These are phyloP conservation scores for Russula sp. DNA, from an alignment of 768 basidiomycete genomes.

Conservation along the genomic window DNA sequence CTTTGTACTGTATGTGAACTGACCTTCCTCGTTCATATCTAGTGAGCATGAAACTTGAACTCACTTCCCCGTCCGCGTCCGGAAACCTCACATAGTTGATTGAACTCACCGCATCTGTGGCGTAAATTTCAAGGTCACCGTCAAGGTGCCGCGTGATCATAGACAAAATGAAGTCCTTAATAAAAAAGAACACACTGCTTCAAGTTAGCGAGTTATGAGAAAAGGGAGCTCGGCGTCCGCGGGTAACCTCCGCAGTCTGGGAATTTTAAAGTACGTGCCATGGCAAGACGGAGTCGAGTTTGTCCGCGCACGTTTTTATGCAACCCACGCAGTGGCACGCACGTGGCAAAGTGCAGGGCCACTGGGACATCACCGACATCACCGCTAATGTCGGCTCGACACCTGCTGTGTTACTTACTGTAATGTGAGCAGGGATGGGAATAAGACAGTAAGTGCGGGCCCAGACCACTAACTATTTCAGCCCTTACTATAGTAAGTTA, in stretches of 20 bases:
- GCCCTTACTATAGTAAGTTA: no score
- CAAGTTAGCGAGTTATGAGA: constrained; percentile 22
- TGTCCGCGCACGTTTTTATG: constrained; percentile 17
- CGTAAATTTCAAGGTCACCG: constrained; percentile 20
- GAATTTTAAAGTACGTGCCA: constrained; percentile 11
- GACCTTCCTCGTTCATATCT: constrained; percentile 21
- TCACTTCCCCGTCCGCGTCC: constrained; percentile 7
- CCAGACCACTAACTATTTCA: no score
- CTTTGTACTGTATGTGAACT: constrained; percentile 12
- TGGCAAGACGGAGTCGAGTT: constrained; percentile 22
- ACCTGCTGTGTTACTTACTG: constrained; percentile 1
- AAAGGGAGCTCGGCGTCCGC: constrained; percentile 16
- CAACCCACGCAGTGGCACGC: no score
- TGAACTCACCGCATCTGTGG: constrained; percentile 16
- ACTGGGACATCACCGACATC: constrained; percentile 8
- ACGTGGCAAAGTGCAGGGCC: no score
- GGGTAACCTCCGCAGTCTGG: constrained; percentile 23
- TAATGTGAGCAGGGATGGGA: background rate
- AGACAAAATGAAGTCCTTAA: constrained; percentile 17
- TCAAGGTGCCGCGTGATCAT: constrained; percentile 24
- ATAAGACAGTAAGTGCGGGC: background rate
- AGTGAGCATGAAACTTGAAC: constrained; percentile 5
- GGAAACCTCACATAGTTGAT: constrained; percentile 12
- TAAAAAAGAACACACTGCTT: constrained; percentile 27
- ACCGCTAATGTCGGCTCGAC: constrained; percentile 16